phyloP scores from a whole-genome alignment of 129 eudicot genomes.

The Gnaphalium uliginosum region DNA sequence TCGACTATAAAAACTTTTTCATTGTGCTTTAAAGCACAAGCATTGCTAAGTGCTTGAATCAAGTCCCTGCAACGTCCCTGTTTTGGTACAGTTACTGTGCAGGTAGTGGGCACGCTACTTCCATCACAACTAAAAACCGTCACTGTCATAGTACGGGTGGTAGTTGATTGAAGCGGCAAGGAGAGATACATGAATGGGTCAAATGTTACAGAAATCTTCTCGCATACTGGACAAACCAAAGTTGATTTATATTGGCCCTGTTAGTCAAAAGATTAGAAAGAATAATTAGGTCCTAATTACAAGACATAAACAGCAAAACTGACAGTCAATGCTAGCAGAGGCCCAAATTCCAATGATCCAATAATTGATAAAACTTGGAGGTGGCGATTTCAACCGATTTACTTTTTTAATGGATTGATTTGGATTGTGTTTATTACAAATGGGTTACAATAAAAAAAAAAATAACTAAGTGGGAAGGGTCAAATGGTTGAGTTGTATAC shows the following conservation, averaged over 20 bases:
- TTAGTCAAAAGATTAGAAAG: slow-evolving; percentile 17
- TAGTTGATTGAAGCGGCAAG: slow-evolving; percentile 92
- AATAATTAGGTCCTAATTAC: slow-evolving; percentile 7
- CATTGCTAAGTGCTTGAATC: slow-evolving; percentile 71
- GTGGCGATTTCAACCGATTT: neutral
- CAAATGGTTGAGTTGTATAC: neutral
- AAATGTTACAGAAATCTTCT: slow-evolving; percentile 85
- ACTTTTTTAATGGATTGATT: neutral
- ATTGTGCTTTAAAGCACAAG: slow-evolving; percentile 68
- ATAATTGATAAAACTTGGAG: neutral
- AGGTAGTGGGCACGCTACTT: slow-evolving; percentile 74
- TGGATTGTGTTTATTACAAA: neutral
- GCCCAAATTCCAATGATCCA: neutral
- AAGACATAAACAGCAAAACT: neutral
- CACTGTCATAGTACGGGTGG: slow-evolving; percentile 77
- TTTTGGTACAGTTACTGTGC: slow-evolving; percentile 78
- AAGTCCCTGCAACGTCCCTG: slow-evolving; percentile 94
- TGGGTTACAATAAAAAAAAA: neutral
- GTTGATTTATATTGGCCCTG: slow-evolving; percentile 99
- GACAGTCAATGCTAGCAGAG: neutral
- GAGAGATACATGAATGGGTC: slow-evolving; percentile 99
- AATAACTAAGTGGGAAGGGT: neutral
- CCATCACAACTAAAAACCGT: slow-evolving; percentile 90
- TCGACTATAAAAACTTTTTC: slow-evolving; percentile 93
- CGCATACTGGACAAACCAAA: slow-evolving; percentile 87